These are phyloP conservation scores for Cercophora sp. DNA, from an alignment of 495 filamentous ascomycete species.

Conservation along the genomic window DNA sequence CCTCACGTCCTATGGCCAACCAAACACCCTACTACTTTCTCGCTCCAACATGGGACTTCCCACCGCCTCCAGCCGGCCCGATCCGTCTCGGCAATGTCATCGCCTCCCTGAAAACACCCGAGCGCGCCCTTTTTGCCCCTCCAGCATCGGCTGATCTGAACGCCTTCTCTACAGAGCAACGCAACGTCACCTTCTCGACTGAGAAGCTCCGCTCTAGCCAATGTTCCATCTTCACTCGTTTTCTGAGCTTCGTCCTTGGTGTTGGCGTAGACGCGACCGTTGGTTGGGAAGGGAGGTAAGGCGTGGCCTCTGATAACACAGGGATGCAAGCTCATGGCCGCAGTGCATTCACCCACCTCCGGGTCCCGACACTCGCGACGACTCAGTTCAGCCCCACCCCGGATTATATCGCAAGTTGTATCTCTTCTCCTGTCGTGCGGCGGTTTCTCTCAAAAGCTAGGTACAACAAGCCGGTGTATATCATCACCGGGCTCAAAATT, in stretches of 20 bases:
- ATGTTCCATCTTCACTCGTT: neutral
- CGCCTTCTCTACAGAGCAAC: neutral
- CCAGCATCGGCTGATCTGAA: neutral
- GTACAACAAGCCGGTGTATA: neutral
- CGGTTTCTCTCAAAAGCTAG: neutral
- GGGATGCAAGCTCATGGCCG: neutral
- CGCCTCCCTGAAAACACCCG: neutral
- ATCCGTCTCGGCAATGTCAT: neutral
- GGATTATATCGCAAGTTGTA: too few relatives aligned
- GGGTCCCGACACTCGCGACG: neutral
- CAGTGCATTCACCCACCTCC: neutral
- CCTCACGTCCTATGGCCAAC: neutral
- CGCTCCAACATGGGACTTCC: neutral
- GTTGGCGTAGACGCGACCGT: neutral
- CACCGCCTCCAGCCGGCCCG: neutral
- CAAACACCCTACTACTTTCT: neutral
- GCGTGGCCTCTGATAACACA: too few relatives aligned
- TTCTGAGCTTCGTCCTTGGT: neutral
- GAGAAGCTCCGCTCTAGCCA: neutral
- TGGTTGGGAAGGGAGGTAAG: too few relatives aligned
- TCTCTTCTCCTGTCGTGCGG: too few relatives aligned
- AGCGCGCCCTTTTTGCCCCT: neutral
- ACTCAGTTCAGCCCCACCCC: neutral
- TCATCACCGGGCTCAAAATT: neutral
- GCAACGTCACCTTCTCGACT: neutral